phyloP scores from a whole-genome alignment of 2,329 filamentous ascomycete genomes.

The Microcyclospora pomicola region DNA sequence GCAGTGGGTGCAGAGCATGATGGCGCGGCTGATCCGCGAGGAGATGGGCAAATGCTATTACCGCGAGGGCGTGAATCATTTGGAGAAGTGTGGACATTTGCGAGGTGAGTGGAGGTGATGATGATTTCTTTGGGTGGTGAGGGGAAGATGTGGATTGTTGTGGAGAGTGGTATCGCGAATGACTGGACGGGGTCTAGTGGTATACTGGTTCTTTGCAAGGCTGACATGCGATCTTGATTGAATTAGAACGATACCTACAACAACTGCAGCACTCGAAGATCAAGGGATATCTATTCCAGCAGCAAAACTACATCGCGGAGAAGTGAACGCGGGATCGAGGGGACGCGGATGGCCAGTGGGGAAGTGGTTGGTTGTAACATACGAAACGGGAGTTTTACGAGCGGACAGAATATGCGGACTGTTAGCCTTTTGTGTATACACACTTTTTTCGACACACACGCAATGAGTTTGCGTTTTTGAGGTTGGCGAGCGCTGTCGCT shows the following conservation, averaged over 20 bases:
- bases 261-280: conserved; percentile 63
- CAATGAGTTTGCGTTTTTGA: no score
- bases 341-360: not conserved
- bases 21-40: conserved; percentile 67
- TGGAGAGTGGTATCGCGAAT: not conserved
- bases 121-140: not conserved
- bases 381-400: no score
- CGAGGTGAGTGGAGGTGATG: conserved; percentile 48
- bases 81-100: conserved; percentile 72
- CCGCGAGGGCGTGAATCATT: conserved; percentile 70
- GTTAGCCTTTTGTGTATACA: no score
- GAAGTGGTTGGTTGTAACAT: no score
- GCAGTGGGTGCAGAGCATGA: conserved; percentile 84
- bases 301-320: conserved; percentile 59
- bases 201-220: not conserved
- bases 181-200: not conserved
- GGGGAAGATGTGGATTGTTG: not conserved
- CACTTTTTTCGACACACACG: no score
- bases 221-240: not conserved
- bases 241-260: conserved; percentile 61
- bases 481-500: no score
- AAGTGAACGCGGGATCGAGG: conserved; percentile 1
- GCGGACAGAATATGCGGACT: no score
- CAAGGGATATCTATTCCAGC: conserved; percentile 65
- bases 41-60: conserved; percentile 79